Evolutionary conservation across 2,329 filamentous ascomycete genomes (phyloP), one percentile per base, ranked within the genome.

Genomic region (Penicillium sp.): DNA sequence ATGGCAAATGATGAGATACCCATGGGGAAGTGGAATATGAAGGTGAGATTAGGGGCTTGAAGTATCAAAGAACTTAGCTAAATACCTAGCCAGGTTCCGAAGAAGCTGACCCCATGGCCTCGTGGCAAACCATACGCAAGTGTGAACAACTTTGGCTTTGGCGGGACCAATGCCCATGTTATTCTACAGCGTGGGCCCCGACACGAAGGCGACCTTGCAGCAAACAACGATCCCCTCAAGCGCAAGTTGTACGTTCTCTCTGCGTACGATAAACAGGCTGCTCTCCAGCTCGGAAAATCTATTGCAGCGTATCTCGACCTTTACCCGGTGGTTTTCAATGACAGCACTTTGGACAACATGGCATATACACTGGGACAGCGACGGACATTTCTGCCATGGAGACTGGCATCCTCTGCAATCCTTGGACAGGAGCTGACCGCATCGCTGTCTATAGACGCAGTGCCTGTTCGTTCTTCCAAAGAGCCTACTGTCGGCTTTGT

Each of bases 121-220:
- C 55, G 59, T 26, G 50, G 57, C 17, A 64, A 64, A 28, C 56
- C 55, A 12, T 65, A 64, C 37, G 63, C 63, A 16, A 65, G 63
- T 25, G 56, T 75, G 26, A 74, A 73, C 50, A 69, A 63, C 40
- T 75, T 75, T 47, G 72, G 72, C 19, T 72, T 66, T 58, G 70
- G 70, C 28, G 70, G 70, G n/a, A 64, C 68, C 25, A 71, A 70
- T 50, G 68, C 68, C n/a, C 68, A 72, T 52, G 62, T 65, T 49
- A 61, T 72, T 45, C 43, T 72, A 19, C 67, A 70, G 52, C 58
- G 61, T 38, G 58, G 54, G n/a, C 53, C 56, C 38, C 56, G 55
- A 5, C 16, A 58, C 16, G 56, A 65, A 44, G 66, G 56, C 7
- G 46, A 64, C 44, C 60, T 58, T 33, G 22, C 42, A 14, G 26